Percentiles rank a stretch among this genome's conserved stretches.
Evolutionary conservation across 1,284 basidiomycete genomes (phyloP).

Genomic region (Ustilago cynodontis): DNA sequence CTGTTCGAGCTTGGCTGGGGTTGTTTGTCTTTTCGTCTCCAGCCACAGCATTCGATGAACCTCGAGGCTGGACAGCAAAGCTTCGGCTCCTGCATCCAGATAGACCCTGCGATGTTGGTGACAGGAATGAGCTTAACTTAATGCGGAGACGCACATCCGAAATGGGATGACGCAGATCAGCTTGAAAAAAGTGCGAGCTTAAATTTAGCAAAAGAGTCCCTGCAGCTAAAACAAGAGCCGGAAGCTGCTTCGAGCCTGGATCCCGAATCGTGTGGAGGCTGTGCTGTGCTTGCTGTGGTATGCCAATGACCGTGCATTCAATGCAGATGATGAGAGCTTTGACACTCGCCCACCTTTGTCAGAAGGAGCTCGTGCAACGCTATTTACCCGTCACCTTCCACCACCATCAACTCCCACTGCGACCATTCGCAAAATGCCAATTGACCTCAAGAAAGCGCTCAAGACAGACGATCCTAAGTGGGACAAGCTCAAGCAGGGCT

Average conservation of each 20-base stretch:
- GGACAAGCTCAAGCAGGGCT: slow-evolving; percentile 54
- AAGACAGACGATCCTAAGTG: slow-evolving; percentile 51
- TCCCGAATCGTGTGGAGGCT: slow-evolving; percentile 3
- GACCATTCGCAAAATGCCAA: slow-evolving; percentile 27
- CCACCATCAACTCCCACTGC: neutral
- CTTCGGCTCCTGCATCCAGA: too few relatives aligned
- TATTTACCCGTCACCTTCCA: neutral
- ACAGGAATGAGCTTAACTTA: neutral
- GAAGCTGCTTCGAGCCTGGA: neutral
- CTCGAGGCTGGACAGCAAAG: too few relatives aligned
- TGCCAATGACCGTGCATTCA: neutral
- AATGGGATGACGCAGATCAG: neutral
- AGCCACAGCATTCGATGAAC: neutral
- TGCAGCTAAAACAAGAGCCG: neutral
- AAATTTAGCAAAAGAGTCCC: neutral
- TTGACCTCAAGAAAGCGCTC: slow-evolving; percentile 47
- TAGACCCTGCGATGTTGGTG: too few relatives aligned
- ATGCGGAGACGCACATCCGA: neutral
- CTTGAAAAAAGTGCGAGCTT: neutral
- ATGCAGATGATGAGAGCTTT: neutral
- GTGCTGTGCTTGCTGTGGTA: neutral
- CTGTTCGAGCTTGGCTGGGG: neutral
- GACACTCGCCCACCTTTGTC: neutral
- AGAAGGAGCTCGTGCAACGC: neutral
- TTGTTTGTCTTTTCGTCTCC: neutral